Percentiles rank a stretch among this genome's conserved stretches.
phyloP scores from a whole-genome alignment of 1,284 basidiomycete species.

The Apiotrichum gracile region DNA sequence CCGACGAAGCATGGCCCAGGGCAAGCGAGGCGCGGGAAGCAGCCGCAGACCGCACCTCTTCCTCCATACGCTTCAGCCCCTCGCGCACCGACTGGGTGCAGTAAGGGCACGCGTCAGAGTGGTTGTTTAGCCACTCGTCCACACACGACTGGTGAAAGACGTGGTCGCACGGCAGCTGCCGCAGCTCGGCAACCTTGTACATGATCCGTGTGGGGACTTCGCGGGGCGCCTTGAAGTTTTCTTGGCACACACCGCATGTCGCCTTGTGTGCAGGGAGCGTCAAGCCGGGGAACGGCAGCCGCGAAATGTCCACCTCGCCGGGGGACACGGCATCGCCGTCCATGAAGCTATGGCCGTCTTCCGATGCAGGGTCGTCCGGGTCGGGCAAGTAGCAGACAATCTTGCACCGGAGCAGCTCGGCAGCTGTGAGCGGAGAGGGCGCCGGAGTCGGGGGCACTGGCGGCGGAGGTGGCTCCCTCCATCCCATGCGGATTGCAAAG shows the following conservation, averaged over 20 bases:
- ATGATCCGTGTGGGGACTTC: slow-evolving; percentile 18
- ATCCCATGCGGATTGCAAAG: background rate
- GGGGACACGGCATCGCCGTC: slow-evolving; percentile 4
- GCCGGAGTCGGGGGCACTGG: background rate
- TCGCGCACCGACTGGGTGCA: slow-evolving; percentile 30
- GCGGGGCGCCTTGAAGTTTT: slow-evolving; percentile 22
- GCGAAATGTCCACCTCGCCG: slow-evolving; percentile 6
- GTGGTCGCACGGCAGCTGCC: slow-evolving; percentile 31
- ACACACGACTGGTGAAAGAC: slow-evolving; percentile 37
- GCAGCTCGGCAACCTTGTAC: slow-evolving; percentile 23
- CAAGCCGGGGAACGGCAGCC: slow-evolving; percentile 19
- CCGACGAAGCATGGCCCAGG: background rate
- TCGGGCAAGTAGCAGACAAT: slow-evolving; percentile 27
- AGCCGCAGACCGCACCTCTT: background rate
- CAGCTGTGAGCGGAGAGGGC: background rate
- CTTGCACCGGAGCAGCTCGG: slow-evolving; percentile 14
- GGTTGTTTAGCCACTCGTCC: slow-evolving; percentile 33
- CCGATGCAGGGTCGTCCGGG: slow-evolving; percentile 7
- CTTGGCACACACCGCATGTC: slow-evolving; percentile 37
- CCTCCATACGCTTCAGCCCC: background rate
- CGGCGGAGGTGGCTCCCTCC: background rate
- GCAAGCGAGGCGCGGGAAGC: background rate
- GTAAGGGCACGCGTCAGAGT: slow-evolving; percentile 32
- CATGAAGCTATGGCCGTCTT: background rate
- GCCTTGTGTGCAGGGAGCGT: slow-evolving; percentile 20